A percentile compares a stretch with the other conserved stretches of the same genome.
phyloP scores from a whole-genome alignment of 768 basidiomycete genomes.

The Termitomyces heimii region DNA sequence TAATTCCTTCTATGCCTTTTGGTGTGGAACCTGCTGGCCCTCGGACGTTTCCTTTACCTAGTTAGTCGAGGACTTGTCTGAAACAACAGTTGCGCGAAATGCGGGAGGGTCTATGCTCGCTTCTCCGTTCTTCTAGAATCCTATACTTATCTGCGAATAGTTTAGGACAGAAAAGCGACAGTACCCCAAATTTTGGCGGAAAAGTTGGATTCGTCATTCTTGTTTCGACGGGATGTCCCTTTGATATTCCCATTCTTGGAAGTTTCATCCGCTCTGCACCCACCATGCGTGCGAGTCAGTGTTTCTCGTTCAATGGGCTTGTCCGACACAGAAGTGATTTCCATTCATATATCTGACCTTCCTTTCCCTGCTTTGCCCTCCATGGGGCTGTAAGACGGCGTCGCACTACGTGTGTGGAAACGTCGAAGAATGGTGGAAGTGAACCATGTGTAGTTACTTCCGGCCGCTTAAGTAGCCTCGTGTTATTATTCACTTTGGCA shows the following conservation, averaged over 20 bases:
- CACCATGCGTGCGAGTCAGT: neutral
- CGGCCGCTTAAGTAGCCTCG: neutral
- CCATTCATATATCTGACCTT: neutral
- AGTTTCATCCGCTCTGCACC: neutral
- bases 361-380: neutral
- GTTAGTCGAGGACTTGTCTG: neutral
- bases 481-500: neutral
- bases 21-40: neutral
- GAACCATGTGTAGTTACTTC: neutral
- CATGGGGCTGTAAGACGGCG: neutral
- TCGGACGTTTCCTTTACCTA: neutral
- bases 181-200: neutral
- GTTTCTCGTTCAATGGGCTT: neutral
- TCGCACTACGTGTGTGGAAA: neutral
- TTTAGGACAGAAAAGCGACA: neutral
- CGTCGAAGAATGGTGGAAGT: neutral
- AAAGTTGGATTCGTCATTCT: neutral
- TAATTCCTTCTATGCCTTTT: neutral
- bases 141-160: neutral
- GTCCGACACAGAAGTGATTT: neutral
- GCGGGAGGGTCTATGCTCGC: neutral
- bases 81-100: neutral
- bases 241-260: neutral
- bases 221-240: neutral
- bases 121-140: neutral